phyloP scores from a whole-genome alignment of 2,329 filamentous ascomycete genomes.

The Hawksworthiomyces lignivorus region DNA sequence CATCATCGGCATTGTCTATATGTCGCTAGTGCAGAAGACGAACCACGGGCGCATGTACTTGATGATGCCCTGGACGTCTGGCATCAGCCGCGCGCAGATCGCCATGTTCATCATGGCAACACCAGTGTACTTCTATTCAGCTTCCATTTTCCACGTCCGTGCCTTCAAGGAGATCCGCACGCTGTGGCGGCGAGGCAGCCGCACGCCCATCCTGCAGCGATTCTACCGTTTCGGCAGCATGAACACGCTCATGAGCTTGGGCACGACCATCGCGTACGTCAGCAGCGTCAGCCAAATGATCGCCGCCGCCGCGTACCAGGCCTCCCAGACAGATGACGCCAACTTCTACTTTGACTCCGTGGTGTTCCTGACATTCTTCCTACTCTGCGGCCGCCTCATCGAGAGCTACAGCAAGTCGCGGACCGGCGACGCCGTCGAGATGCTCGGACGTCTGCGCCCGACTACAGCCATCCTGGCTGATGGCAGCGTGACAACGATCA shows the following conservation, averaged over 20 bases:
- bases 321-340: constrained; percentile 34
- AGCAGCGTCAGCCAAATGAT: constrained; percentile 74
- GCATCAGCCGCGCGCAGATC: constrained; percentile 70
- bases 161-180: constrained; percentile 70
- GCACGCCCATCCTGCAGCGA: constrained; percentile 61
- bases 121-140: constrained; percentile 78
- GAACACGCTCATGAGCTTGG: constrained; percentile 87
- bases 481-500: constrained; percentile 14
- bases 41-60: constrained; percentile 56
- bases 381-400: constrained; percentile 65
- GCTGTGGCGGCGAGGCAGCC: constrained; percentile 71
- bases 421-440: constrained; percentile 77
- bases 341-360: constrained; percentile 86
- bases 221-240: constrained; percentile 95
- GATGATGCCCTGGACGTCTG: constrained; percentile 62
- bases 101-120: constrained; percentile 75
- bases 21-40: constrained; percentile 63
- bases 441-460: constrained; percentile 69
- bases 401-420: constrained; percentile 90
- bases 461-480: constrained; percentile 66
- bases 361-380: constrained; percentile 82
- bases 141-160: constrained; percentile 75
- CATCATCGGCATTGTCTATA: constrained; percentile 81
- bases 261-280: constrained; percentile 80
- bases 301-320: constrained; percentile 42